Conservation (phyloP, 768 basidiomycete genomes). For the Sarcomyxa edulis region DNA sequence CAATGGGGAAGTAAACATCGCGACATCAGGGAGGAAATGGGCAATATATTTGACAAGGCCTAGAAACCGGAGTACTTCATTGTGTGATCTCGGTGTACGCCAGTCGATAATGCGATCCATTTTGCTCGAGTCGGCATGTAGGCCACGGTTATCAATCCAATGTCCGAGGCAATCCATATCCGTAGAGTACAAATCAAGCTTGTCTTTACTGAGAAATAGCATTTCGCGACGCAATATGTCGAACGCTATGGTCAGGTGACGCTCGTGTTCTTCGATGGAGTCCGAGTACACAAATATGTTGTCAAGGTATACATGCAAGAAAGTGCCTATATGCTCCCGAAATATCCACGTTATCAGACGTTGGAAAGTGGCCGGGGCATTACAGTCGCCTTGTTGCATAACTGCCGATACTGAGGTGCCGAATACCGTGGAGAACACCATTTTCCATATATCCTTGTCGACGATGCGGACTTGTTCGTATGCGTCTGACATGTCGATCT, state of each 20-base stretch:
- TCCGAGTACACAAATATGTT: conserved; percentile 29
- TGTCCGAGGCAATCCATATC: conserved; percentile 27
- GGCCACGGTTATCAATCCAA: conserved; percentile 22
- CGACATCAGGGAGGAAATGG: conserved; percentile 29
- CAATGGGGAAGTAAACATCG: conserved; percentile 25
- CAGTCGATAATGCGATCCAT: conserved; percentile 20
- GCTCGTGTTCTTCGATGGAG: conserved; percentile 23
- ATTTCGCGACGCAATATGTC: conserved; percentile 11
- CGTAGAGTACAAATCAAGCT: conserved; percentile 20
- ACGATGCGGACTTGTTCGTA: conserved; percentile 8
- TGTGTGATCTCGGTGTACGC: conserved; percentile 16
- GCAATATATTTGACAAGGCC: conserved; percentile 26
- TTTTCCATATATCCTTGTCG: conserved; percentile 18
- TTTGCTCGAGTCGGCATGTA: conserved; percentile 24
- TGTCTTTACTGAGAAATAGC: conserved; percentile 20
- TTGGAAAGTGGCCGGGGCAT: conserved; percentile 29
- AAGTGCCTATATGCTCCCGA: conserved; percentile 16
- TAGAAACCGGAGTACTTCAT: conserved; percentile 25
- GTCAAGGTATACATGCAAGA: conserved; percentile 30
- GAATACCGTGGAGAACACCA: conserved; percentile 20
- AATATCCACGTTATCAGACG: conserved; percentile 26
- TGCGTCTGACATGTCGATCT: conserved; percentile 22
- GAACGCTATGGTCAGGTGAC: conserved; percentile 21
- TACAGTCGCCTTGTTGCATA: conserved; percentile 33
- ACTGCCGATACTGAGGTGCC: conserved; percentile 31